These are phyloP conservation scores for Fraxinus velutina DNA, from an alignment of 305 asterid genomes.

Conservation along the genomic window DNA sequence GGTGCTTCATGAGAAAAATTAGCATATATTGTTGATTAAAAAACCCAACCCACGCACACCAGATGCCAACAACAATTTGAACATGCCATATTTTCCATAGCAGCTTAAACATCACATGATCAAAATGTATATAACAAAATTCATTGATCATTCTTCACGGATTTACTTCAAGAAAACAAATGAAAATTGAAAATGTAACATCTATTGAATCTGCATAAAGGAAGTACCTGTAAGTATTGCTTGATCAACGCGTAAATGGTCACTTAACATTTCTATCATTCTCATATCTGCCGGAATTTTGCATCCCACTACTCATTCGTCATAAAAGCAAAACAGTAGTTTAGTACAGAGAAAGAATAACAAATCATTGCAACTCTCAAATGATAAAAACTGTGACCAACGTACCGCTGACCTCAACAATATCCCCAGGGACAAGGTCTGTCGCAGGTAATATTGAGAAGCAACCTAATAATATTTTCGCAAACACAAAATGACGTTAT, in stretches of 20 bases:
- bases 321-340: slow-evolving; percentile 18
- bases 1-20: neutral
- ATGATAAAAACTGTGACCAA: slow-evolving; percentile 21
- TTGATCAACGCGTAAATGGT: slow-evolving; percentile 93
- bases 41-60: slow-evolving; percentile 1
- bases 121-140: slow-evolving; percentile 17
- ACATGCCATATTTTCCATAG: slow-evolving; percentile 5
- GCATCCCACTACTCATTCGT: slow-evolving; percentile 74
- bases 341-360: slow-evolving; percentile 18
- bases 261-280: slow-evolving; percentile 85
- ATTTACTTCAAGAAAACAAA: slow-evolving; percentile 9
- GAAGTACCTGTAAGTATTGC: slow-evolving; percentile 89
- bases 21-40: neutral
- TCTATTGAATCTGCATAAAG: neutral
- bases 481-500: slow-evolving; percentile 24
- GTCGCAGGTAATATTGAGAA: slow-evolving; percentile 94
- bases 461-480: slow-evolving; percentile 51
- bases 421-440: slow-evolving; percentile 96
- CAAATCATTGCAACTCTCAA: slow-evolving; percentile 15
- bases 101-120: slow-evolving; percentile 12
- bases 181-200: slow-evolving; percentile 14
- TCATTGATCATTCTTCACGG: neutral
- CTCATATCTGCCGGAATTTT: slow-evolving; percentile 98
- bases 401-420: slow-evolving; percentile 94
- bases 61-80: slow-evolving; percentile 8